phyloP scores from a whole-genome alignment of 176 grass and related monocot genomes.

The Aegilops speltoides region DNA sequence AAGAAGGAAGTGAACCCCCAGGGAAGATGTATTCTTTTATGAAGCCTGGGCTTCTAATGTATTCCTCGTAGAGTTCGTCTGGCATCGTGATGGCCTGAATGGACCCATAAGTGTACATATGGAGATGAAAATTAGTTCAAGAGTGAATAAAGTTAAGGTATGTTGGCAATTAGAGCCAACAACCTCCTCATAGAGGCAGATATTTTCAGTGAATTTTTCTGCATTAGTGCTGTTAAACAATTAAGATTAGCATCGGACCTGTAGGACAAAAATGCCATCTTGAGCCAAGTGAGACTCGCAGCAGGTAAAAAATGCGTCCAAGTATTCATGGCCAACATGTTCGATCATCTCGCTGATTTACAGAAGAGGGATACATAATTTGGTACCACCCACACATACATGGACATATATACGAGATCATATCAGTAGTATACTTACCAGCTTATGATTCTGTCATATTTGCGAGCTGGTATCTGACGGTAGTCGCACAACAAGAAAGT shows the following conservation, averaged over 20 bases:
- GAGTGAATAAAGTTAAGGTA: neutral
- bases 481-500: constrained; percentile 42
- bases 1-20: constrained; percentile 57
- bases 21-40: constrained; percentile 77
- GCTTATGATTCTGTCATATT: constrained; percentile 84
- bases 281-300: constrained; percentile 67
- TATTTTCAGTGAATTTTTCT: neutral
- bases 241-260: constrained; percentile 23
- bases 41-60: constrained; percentile 63
- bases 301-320: constrained; percentile 76
- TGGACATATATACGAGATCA: too few species aligned
- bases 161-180: neutral
- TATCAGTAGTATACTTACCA: constrained; percentile 35
- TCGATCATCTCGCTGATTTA: constrained; percentile 81
- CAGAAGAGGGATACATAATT: neutral
- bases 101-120: constrained; percentile 2
- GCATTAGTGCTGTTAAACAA: neutral
- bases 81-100: constrained; percentile 49
- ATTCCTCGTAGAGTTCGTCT: constrained; percentile 58
- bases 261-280: constrained; percentile 74
- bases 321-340: constrained; percentile 83
- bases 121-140: neutral
- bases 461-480: constrained; percentile 45
- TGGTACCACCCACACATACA: neutral
- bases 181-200: neutral